These are phyloP conservation scores for Vitis rotundifolia DNA, from an alignment of 164 flowering plant genomes.

Conservation along the genomic window DNA sequence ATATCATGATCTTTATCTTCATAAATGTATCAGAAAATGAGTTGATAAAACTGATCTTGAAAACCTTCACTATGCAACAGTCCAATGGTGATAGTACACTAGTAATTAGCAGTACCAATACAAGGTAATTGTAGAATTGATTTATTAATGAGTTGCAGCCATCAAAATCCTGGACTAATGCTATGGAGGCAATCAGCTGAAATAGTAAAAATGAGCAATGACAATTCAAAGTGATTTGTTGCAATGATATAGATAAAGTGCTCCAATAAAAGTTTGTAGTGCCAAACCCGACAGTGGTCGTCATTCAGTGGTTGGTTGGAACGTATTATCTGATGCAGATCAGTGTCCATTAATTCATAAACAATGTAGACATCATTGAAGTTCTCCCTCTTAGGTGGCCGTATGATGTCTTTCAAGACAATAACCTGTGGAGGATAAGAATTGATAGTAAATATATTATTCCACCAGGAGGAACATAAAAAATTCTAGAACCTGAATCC, in stretches of 20 bases:
- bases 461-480: not conserved
- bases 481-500: not conserved
- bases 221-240: not conserved
- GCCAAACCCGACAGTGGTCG: constrained; percentile 87
- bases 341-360: constrained; percentile 88
- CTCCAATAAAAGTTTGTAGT: not conserved
- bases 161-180: not conserved
- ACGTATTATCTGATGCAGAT: constrained; percentile 87
- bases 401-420: constrained; percentile 72
- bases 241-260: not conserved
- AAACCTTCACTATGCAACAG: not conserved
- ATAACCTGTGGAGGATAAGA: constrained; percentile 48
- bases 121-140: not conserved
- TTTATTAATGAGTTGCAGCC: not conserved
- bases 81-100: not conserved
- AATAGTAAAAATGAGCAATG: not conserved
- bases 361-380: constrained; percentile 91
- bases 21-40: not conserved
- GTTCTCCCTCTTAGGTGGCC: constrained; percentile 74
- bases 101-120: not conserved
- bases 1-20: too few species aligned
- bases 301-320: constrained; percentile 72
- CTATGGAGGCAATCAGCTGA: too few species aligned
- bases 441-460: not conserved
- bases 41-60: not conserved